Percentiles rank a stretch among this genome's conserved stretches.
Evolutionary conservation across 2,329 filamentous ascomycete species (phyloP).

Genomic region (Fusarium sp.): DNA sequence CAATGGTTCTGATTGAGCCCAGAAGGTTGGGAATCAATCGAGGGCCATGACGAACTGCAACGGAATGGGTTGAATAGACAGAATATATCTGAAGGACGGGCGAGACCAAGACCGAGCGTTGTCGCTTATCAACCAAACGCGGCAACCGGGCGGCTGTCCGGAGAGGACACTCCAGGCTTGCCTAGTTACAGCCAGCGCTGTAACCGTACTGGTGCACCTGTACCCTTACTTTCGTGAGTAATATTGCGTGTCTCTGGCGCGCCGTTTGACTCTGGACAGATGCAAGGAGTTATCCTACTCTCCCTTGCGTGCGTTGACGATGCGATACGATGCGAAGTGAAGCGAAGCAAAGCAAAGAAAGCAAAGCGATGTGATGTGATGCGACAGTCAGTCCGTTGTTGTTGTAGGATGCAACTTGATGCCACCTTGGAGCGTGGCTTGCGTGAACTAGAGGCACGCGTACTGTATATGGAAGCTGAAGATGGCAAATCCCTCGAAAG

Average conservation of each 20-base stretch:
- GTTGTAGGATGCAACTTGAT: conserved; percentile 3
- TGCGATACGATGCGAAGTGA: background rate
- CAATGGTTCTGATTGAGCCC: background rate
- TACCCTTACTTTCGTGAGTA: background rate
- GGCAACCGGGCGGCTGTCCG: conserved; percentile 29
- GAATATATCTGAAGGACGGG: conserved; percentile 23
- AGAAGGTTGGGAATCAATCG: background rate
- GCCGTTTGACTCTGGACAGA: conserved; percentile 1
- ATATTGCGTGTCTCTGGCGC: conserved; percentile 6
- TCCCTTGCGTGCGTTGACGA: background rate
- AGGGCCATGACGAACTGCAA: conserved; percentile 8
- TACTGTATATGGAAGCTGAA: conserved; percentile 1
- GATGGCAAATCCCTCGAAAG: background rate
- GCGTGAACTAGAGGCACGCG: background rate
- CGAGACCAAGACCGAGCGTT: conserved; percentile 15
- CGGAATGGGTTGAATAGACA: background rate
- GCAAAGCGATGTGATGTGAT: background rate
- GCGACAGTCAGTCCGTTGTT: background rate
- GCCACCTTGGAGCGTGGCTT: background rate
- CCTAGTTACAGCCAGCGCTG: conserved; percentile 12
- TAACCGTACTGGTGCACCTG: background rate
- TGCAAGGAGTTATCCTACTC: conserved; percentile 2
- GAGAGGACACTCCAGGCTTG: conserved; percentile 15
- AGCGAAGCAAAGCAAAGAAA: background rate
- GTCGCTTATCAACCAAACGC: conserved; percentile 24